Conservation (phyloP, 148 eudicot species). For the Vaccinium corymbosum region DNA sequence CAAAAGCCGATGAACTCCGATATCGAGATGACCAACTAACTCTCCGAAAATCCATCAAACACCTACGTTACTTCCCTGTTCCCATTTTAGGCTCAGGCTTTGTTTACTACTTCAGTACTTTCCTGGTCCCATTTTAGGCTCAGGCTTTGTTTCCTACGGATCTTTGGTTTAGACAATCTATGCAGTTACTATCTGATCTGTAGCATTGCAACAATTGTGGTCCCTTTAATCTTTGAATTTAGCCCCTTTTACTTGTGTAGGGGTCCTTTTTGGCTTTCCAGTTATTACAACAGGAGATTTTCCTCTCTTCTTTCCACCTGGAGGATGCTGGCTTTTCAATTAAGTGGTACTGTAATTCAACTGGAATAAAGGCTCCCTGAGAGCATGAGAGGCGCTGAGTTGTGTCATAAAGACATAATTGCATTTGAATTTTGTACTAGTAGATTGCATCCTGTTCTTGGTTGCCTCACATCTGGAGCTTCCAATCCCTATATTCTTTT, state of each 20-base stretch:
- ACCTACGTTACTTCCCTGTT: background rate
- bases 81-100: background rate
- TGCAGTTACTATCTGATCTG: background rate
- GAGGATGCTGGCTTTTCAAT: background rate
- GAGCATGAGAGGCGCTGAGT: background rate
- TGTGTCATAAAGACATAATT: background rate
- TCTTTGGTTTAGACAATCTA: background rate
- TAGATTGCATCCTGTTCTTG: background rate
- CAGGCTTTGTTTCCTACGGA: background rate
- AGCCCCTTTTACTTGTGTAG: background rate
- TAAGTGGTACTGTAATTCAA: background rate
- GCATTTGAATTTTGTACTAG: background rate
- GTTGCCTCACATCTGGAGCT: background rate
- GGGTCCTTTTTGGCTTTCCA: background rate
- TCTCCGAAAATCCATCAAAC: slow-evolving; percentile 3
- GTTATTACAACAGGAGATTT: background rate
- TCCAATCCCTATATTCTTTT: background rate
- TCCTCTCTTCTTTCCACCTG: background rate
- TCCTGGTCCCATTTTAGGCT: background rate
- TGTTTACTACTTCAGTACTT: background rate
- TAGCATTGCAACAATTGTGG: background rate
- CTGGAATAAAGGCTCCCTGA: background rate
- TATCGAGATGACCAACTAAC: slow-evolving; percentile 51
- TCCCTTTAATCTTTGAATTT: background rate
- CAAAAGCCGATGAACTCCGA: slow-evolving; percentile 42